Evolutionary conservation across 2,329 filamentous ascomycete species (phyloP).

Genomic region (Ascosphaera aggregata): DNA sequence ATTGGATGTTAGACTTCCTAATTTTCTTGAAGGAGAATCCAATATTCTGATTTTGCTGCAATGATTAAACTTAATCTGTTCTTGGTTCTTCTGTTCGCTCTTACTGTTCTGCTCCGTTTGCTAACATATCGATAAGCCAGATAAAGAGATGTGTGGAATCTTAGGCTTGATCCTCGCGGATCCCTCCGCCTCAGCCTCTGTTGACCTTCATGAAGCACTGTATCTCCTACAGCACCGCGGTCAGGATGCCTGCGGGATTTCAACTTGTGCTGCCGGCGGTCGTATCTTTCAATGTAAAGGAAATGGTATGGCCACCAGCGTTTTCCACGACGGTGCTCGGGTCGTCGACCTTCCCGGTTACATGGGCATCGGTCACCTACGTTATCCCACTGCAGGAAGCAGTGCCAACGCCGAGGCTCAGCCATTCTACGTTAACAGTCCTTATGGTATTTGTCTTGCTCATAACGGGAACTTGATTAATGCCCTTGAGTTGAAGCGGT

Average conservation of each 20-base stretch:
- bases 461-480: conserved; percentile 87
- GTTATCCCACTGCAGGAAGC: conserved; percentile 77
- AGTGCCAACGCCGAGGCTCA: conserved; percentile 69
- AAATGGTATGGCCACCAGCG: conserved; percentile 55
- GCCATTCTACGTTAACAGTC: conserved; percentile 78
- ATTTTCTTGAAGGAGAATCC: conserved; percentile 18
- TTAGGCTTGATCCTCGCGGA: conserved; percentile 37
- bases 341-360: conserved; percentile 55
- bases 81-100: conserved; percentile 3
- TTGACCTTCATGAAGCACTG: conserved; percentile 47
- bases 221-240: conserved; percentile 54
- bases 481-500: conserved; percentile 41
- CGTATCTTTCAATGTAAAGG: conserved; percentile 78
- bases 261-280: conserved; percentile 49
- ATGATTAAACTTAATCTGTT: conserved; percentile 2
- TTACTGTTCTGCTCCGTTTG: conserved; percentile 5
- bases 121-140: conserved; percentile 6
- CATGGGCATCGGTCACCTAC: conserved; percentile 67
- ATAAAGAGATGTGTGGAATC: conserved; percentile 36
- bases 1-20: conserved; percentile 28
- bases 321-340: conserved; percentile 59
- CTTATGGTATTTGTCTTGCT: conserved; percentile 58
- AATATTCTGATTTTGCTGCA: conserved; percentile 4
- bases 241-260: conserved; percentile 75
- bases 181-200: conserved; percentile 29